Evolutionary conservation across 306 rosid species (phyloP).

Genomic region (Rosa rugosa): DNA sequence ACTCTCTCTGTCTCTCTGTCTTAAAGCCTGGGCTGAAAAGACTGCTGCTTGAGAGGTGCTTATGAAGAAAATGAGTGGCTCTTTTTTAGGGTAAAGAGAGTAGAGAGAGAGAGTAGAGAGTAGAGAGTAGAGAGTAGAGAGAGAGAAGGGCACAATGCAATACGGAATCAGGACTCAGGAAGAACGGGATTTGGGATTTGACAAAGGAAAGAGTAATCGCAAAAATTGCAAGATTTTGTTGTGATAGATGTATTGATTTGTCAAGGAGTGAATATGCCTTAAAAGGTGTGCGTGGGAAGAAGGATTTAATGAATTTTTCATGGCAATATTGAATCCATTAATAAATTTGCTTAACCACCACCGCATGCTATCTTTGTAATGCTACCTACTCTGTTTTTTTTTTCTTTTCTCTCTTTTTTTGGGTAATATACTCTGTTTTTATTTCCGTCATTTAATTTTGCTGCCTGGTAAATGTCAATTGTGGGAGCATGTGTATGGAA

Average conservation of each 20-base stretch:
- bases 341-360: conserved; percentile 3
- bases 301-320: conserved; percentile 4
- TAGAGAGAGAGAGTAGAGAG: conserved; percentile 27
- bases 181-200: conserved; percentile 24
- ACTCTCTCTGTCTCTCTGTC: conserved; percentile 12
- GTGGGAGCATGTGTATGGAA: neutral
- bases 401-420: too few relatives aligned
- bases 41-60: conserved; percentile 45
- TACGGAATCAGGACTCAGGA: conserved; percentile 22
- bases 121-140: conserved; percentile 15
- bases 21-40: conserved; percentile 44
- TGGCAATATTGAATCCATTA: neutral
- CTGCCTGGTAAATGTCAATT: conserved; percentile 7
- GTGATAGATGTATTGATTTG: neutral
- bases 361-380: neutral
- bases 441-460: neutral
- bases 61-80: conserved; percentile 65
- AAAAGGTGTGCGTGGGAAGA: conserved; percentile 7
- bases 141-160: conserved; percentile 24
- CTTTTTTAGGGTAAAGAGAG: conserved; percentile 65
- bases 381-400: neutral
- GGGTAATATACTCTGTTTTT: neutral
- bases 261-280: conserved; percentile 3
- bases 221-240: conserved; percentile 36
- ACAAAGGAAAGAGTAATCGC: conserved; percentile 23